A percentile compares a stretch with the other conserved stretches of the same genome.
Evolutionary conservation across 768 basidiomycete species (phyloP).

Genomic region (Naganishia antarctica): DNA sequence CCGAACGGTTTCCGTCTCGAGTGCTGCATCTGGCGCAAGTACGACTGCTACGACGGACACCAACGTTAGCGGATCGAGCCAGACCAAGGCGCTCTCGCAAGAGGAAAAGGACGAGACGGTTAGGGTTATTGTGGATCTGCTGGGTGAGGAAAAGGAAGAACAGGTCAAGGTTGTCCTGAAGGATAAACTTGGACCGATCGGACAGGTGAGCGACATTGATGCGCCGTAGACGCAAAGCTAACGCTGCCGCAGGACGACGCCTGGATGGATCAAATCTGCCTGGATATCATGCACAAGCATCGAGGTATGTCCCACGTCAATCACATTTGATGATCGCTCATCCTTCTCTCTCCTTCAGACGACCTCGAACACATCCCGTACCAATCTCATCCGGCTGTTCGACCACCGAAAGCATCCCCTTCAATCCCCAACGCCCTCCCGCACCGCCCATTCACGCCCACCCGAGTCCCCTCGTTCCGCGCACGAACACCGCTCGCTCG

Average conservation of each 20-base stretch:
- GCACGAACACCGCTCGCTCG: conserved; percentile 42
- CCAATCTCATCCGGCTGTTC: conserved; percentile 38
- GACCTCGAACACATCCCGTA: conserved; percentile 44
- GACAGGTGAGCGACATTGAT: conserved; percentile 57
- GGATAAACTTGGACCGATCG: conserved; percentile 57
- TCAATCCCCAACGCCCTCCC: conserved; percentile 59
- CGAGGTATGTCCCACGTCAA: conserved; percentile 71
- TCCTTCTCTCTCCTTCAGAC: conserved; percentile 37
- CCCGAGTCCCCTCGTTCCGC: conserved; percentile 47
- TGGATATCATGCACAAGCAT: conserved; percentile 95
- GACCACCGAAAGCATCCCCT: conserved; percentile 62
- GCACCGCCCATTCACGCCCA: conserved; percentile 59
- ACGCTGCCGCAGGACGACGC: conserved; percentile 37
- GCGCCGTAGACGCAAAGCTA: too few species aligned
- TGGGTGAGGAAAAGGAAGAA: conserved; percentile 80
- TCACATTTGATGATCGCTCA: conserved; percentile 63
- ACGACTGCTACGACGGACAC: conserved; percentile 28
- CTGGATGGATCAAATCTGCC: conserved; percentile 70
- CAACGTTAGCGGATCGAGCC: conserved; percentile 1
- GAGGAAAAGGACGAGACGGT: conserved; percentile 61
- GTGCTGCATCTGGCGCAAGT: conserved; percentile 17
- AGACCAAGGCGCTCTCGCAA: background rate
- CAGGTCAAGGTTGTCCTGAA: conserved; percentile 71
- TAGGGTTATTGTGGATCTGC: conserved; percentile 64
- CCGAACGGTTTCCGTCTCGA: background rate